phyloP scores from a whole-genome alignment of 441 rosid species.

The Pelargonium hybrid region DNA sequence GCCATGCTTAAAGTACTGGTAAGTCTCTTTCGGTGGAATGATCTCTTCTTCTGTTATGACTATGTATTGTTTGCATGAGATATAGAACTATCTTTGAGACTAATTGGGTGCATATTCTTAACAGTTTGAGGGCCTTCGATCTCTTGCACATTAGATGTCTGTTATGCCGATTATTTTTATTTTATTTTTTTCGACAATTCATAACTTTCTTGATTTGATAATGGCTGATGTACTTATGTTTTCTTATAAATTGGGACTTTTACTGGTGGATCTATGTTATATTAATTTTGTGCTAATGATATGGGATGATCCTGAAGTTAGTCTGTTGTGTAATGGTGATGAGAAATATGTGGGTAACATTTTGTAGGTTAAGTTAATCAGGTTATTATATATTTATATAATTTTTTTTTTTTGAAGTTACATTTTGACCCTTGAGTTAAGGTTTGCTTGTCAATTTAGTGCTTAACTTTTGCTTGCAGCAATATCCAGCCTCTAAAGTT shows the following conservation, averaged over 20 bases:
- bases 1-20: conserved; percentile 84
- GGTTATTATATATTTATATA: too few relatives aligned
- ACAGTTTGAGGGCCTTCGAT: neutral
- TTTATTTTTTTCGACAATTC: neutral
- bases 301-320: neutral
- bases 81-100: neutral
- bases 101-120: neutral
- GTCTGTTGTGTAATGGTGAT: neutral
- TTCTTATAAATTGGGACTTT: neutral
- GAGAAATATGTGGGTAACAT: neutral
- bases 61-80: neutral
- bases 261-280: neutral
- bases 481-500: neutral
- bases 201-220: neutral
- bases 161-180: neutral
- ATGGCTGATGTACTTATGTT: neutral
- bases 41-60: neutral
- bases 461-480: neutral
- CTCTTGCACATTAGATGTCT: neutral
- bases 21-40: conserved; percentile 19
- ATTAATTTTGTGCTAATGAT: neutral
- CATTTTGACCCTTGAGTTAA: neutral
- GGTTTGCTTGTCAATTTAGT: neutral
- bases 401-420: too few relatives aligned
- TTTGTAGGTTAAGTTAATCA: neutral